These are phyloP conservation scores for Paramecium biaurelia DNA, from an alignment of 73 alveolate genomes.

Conservation along the genomic window DNA sequence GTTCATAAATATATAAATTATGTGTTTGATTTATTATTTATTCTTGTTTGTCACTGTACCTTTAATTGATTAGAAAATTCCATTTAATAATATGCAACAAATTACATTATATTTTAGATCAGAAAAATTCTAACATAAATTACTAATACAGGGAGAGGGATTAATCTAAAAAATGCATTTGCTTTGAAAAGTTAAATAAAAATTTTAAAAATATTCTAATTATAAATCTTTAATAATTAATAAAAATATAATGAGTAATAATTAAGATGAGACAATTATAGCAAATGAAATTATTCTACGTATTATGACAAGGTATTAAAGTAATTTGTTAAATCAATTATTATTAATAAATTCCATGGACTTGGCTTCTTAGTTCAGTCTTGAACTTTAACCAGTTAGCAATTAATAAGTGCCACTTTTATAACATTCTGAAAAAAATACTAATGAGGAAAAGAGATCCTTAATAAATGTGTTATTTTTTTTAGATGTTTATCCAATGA, in stretches of 20 bases:
- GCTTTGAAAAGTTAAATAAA: neutral
- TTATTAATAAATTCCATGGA: neutral
- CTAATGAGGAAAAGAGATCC: neutral
- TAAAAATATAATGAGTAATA: neutral
- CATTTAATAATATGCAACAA: neutral
- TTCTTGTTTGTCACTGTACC: neutral
- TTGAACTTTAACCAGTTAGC: neutral
- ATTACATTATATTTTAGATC: neutral
- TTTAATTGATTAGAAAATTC: neutral
- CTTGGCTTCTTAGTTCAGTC: neutral
- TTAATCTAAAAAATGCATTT: neutral
- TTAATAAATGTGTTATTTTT: neutral
- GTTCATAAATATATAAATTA: neutral
- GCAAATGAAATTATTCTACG: neutral
- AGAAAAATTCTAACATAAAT: neutral
- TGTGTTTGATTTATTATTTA: neutral
- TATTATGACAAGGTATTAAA: neutral
- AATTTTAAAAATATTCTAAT: neutral
- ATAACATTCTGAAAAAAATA: neutral
- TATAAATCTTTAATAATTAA: neutral
- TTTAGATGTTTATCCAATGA: neutral
- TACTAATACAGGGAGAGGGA: neutral
- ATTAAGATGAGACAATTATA: neutral
- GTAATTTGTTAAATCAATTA: neutral
- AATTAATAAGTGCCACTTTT: neutral